Percentiles rank a stretch among this genome's conserved stretches.
phyloP scores from a whole-genome alignment of 306 rosid genomes.

The Trifolium pratense region DNA sequence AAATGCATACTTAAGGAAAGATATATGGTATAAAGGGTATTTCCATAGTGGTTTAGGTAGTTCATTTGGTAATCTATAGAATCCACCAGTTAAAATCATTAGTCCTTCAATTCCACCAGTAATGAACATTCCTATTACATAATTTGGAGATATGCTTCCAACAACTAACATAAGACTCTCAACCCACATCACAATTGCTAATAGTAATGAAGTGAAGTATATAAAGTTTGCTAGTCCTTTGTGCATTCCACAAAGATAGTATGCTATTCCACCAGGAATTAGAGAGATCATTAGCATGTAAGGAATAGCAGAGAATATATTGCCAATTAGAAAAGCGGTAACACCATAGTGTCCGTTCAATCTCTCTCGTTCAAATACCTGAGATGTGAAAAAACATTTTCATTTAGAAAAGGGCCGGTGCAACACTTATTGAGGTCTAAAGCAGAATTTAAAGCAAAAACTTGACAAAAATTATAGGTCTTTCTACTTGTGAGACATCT shows the following conservation, averaged over 20 bases:
- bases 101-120: constrained; percentile 70
- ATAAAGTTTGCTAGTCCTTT: constrained; percentile 46
- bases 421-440: no score
- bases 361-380: constrained; percentile 68
- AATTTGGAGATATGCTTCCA: constrained; percentile 64
- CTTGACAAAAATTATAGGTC: no score
- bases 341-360: constrained; percentile 73
- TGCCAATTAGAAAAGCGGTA: constrained; percentile 56
- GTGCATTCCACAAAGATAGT: constrained; percentile 61
- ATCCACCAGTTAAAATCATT: constrained; percentile 69
- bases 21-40: constrained; percentile 58
- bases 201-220: constrained; percentile 46
- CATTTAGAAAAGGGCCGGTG: background rate
- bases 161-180: constrained; percentile 78
- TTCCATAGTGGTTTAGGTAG: constrained; percentile 57
- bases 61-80: constrained; percentile 59
- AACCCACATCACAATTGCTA: constrained; percentile 55
- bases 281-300: constrained; percentile 57
- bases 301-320: constrained; percentile 61
- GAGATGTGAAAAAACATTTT: background rate
- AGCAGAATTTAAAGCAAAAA: no score
- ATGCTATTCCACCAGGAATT: constrained; percentile 61
- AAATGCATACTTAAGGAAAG: constrained; percentile 65
- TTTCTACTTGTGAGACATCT: no score
- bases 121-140: constrained; percentile 63